Base-by-base conservation (phyloP, 2,329 filamentous ascomycete genomes). In the Atkinsonella texensis region DNA sequence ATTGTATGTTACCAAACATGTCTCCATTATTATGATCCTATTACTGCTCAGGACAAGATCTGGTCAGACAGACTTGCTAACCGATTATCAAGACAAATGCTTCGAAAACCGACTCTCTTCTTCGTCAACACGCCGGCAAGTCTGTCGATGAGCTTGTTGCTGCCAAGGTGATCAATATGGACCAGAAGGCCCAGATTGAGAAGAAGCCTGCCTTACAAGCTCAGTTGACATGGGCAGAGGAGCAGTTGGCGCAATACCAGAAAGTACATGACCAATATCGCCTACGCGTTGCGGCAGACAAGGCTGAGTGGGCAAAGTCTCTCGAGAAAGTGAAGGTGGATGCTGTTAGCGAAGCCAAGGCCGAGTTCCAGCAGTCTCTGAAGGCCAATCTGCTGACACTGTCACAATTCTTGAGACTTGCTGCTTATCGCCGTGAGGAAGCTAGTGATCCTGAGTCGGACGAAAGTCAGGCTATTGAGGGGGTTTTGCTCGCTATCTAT, bases 391-490 rank as follows among this genome's bases (percentile, higher is more conserved):
- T 93, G 41, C 72, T 90, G 46, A 74, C 81, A 28, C 72, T 93
- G 56, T 88, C 87, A 5, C 85, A 89, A 64, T 94, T 93, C 73
- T 72, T 93, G 57, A 81, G 85, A 58, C 77, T 89, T 39, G 87
- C 87, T 54, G 87, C 87, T 53, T 83, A 86, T 59, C 81, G 87
- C 58, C 79, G 86, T 59, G 76, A 80, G 18, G 83, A 87, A 62
- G 85, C 86, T 56, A 77, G 73, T 51, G 77, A 85, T 59, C 75
- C 79, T 46, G 69, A 73, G 41, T 67, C 76, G 5, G 85, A 89
- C 52, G 85, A 91, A 71, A 88, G 83, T 68, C 81, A 83, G 68
- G 88, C 87, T 38, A 82, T 93, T 54, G 87, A 94, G 69, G 87
- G 87, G 49, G 82, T 88, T 35, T 74, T 94, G 53, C 74, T 89